Evolutionary conservation across 2,329 filamentous ascomycete species (phyloP).

Genomic region (Pochonia chlamydosporia): DNA sequence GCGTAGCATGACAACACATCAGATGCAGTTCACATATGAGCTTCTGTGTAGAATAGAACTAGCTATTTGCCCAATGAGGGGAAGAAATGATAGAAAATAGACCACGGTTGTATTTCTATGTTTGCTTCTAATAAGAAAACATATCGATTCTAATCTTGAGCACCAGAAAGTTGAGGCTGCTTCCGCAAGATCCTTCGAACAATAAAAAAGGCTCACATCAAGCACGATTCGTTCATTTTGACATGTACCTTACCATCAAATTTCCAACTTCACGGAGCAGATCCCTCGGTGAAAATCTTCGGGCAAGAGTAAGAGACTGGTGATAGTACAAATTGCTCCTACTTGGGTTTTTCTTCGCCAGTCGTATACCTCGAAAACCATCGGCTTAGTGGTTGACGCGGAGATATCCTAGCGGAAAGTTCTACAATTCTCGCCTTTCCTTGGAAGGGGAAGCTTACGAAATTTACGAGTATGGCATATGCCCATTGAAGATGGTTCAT

Average conservation of each 20-base stretch:
- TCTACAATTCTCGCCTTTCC: not conserved
- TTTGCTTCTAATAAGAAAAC: too few relatives aligned
- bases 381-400: constrained; percentile 65
- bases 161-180: too few relatives aligned
- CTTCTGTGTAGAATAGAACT: constrained; percentile 10
- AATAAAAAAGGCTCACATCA: too few relatives aligned
- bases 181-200: too few relatives aligned
- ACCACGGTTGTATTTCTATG: constrained; percentile 7
- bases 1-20: not conserved
- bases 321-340: constrained; percentile 38
- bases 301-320: constrained; percentile 58
- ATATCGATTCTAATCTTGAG: too few relatives aligned
- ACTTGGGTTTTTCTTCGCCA: constrained; percentile 71
- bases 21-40: constrained; percentile 7
- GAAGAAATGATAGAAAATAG: constrained; percentile 11
- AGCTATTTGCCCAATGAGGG: constrained; percentile 9
- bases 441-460: not conserved
- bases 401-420: constrained; percentile 75
- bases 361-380: constrained; percentile 90
- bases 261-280: constrained; percentile 59
- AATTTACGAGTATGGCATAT: constrained; percentile 2
- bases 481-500: too few relatives aligned
- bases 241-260: constrained; percentile 83
- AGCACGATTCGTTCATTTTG: not conserved
- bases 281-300: constrained; percentile 70